A percentile compares a stretch with the other conserved stretches of the same genome.
These are phyloP conservation scores for Colletotrichum sp. DNA, from an alignment of 2,329 filamentous ascomycete species.

Conservation along the genomic window DNA sequence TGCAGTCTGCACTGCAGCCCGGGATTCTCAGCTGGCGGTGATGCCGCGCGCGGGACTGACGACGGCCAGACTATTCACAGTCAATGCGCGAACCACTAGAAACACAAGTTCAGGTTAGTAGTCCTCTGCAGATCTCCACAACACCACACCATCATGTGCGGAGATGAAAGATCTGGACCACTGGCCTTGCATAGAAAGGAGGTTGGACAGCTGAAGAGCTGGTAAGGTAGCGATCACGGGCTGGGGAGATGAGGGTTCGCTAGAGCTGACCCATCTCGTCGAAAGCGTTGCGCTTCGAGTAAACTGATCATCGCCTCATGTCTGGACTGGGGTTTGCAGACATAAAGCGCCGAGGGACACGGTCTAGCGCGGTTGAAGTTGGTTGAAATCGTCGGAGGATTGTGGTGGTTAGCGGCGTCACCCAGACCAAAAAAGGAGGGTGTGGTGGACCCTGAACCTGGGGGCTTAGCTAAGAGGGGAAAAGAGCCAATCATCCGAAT, in stretches of 20 bases:
- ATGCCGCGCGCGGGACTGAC: neutral
- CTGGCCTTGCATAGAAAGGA: neutral
- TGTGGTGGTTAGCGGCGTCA: neutral
- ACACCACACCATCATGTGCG: neutral
- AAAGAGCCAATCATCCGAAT: neutral
- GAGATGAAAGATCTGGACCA: neutral
- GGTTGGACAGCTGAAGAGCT: neutral
- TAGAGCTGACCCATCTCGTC: neutral
- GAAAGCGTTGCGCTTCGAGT: neutral
- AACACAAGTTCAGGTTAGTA: neutral
- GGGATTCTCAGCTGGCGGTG: neutral
- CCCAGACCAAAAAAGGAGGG: neutral
- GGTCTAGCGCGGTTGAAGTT: neutral
- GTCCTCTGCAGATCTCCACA: neutral
- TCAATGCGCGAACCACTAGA: neutral
- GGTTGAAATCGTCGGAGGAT: neutral
- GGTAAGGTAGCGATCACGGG: neutral
- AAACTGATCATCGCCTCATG: neutral
- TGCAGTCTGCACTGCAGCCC: neutral
- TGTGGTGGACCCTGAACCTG: neutral
- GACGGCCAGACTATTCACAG: neutral
- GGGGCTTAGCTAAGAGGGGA: neutral
- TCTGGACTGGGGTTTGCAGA: neutral
- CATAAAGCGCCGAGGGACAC: constrained; percentile 4
- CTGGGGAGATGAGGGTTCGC: neutral